Conservation (phyloP, 257 asterid genomes). For the Ilex aquifolium region DNA sequence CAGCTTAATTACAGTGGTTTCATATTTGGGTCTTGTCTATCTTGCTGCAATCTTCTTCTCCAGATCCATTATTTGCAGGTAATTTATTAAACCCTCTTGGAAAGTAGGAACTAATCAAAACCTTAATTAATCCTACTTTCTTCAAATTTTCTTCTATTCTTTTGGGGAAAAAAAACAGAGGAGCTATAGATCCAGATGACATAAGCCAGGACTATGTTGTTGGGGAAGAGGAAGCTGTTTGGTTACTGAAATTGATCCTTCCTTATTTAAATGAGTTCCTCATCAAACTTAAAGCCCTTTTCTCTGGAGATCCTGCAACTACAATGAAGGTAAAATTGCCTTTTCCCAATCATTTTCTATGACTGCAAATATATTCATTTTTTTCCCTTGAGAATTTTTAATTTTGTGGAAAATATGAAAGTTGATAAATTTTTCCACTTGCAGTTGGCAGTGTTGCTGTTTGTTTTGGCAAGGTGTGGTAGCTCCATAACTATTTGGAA, state of each 20-base stretch:
- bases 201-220: constrained; percentile 43
- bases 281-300: constrained; percentile 69
- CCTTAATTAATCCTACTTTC: neutral
- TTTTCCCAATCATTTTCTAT: neutral
- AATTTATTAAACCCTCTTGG: constrained; percentile 1
- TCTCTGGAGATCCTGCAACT: constrained; percentile 94
- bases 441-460: constrained; percentile 82
- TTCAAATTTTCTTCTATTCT: neutral
- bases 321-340: constrained; percentile 69
- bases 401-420: neutral
- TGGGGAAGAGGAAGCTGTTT: constrained; percentile 80
- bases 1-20: constrained; percentile 80
- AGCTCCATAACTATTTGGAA: constrained; percentile 84
- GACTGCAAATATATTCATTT: neutral
- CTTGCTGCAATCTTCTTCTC: constrained; percentile 82
- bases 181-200: constrained; percentile 22
- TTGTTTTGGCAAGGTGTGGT: constrained; percentile 86
- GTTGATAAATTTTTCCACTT: constrained; percentile 25
- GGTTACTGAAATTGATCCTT: constrained; percentile 54
- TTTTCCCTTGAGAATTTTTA: no score
- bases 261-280: constrained; percentile 76
- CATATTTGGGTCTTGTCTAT: constrained; percentile 71
- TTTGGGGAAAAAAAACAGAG: constrained; percentile 31
- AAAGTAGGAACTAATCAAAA: neutral
- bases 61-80: constrained; percentile 74